A percentile compares a stretch with the other conserved stretches of the same genome.
phyloP scores from a whole-genome alignment of 257 asterid species.

The Jaltomata sinuosa region DNA sequence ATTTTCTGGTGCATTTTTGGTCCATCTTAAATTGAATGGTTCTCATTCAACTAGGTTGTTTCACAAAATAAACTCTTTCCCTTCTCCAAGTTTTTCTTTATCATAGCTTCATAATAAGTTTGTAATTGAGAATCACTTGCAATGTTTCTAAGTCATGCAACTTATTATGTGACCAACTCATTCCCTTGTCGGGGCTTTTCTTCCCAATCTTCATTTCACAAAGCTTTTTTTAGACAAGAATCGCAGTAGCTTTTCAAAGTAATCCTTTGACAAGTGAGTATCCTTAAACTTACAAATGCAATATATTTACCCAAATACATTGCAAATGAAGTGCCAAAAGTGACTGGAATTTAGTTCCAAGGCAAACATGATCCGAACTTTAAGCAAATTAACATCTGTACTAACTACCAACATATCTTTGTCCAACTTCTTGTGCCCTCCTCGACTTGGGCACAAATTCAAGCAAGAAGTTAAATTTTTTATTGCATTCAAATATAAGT shows the following conservation, averaged over 20 bases:
- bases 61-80: not conserved
- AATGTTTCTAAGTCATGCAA: not conserved
- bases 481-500: not conserved
- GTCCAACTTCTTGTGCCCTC: not conserved
- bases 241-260: not conserved
- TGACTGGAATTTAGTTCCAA: not conserved
- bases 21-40: not conserved
- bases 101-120: not conserved
- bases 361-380: not conserved
- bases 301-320: not conserved
- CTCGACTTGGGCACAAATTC: not conserved
- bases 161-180: not conserved
- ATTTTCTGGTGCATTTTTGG: not conserved
- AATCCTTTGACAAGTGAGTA: not conserved
- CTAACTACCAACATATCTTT: not conserved
- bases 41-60: not conserved
- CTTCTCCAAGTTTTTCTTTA: not conserved
- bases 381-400: not conserved
- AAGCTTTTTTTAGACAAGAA: not conserved
- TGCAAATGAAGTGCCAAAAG: not conserved
- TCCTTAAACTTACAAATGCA: not conserved
- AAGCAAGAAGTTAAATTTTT: not conserved
- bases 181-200: not conserved
- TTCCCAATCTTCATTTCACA: not conserved
- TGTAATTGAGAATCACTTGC: not conserved